A percentile compares a stretch with the other conserved stretches of the same genome.
phyloP scores from a whole-genome alignment of 2,329 filamentous ascomycete species.

The Hypoxylon sp. region DNA sequence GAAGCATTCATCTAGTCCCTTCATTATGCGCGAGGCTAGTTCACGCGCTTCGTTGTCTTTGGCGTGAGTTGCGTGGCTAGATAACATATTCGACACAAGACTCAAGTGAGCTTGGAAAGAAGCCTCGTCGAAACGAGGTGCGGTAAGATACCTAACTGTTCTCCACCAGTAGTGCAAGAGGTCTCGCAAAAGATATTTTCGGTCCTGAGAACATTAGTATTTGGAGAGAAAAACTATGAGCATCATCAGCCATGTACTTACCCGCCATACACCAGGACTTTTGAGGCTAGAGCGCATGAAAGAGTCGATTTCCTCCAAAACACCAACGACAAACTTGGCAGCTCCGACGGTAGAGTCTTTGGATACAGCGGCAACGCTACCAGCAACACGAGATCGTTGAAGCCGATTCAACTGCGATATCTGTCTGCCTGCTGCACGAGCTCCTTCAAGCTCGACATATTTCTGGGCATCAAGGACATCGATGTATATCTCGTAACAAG shows the following conservation, averaged over 20 bases:
- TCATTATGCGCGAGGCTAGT: constrained; percentile 53
- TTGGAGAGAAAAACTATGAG: neutral
- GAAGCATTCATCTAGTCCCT: constrained; percentile 65
- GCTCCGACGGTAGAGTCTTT: constrained; percentile 69
- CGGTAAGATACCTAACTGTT: constrained; percentile 59
- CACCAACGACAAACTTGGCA: constrained; percentile 58
- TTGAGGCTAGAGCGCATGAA: constrained; percentile 52
- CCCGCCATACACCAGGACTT: constrained; percentile 45
- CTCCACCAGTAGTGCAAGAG: constrained; percentile 64
- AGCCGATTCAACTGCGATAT: constrained; percentile 66
- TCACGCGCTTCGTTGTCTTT: constrained; percentile 45
- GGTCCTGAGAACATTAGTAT: constrained; percentile 41
- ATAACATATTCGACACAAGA: constrained; percentile 57
- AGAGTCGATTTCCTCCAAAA: constrained; percentile 52
- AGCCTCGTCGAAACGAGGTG: constrained; percentile 65
- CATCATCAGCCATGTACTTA: constrained; percentile 34
- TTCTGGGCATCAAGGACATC: constrained; percentile 55
- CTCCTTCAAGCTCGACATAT: constrained; percentile 53
- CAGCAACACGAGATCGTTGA: constrained; percentile 65
- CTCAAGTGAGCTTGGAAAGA: constrained; percentile 70
- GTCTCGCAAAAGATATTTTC: constrained; percentile 48
- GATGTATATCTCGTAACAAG: constrained; percentile 60
- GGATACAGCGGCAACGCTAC: constrained; percentile 62
- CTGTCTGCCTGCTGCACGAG: constrained; percentile 55
- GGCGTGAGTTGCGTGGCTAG: constrained; percentile 43